Base-by-base conservation (phyloP, 2,329 filamentous ascomycete genomes). In the Aspergillus costaricaensis region DNA sequence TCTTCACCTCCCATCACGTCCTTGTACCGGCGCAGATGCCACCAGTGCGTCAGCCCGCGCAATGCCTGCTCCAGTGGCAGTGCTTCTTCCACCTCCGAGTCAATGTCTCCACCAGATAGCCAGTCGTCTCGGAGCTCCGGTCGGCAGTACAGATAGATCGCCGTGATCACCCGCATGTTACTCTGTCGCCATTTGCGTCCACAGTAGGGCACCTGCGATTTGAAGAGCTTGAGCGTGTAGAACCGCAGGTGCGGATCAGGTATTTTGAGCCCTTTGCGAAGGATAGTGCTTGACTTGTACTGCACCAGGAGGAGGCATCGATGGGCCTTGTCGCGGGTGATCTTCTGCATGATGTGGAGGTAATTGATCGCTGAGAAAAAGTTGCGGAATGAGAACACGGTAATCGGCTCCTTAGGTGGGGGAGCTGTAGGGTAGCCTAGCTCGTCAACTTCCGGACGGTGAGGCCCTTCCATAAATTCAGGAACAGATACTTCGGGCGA, bases 161-260 rank as follows among this genome's bases (percentile, higher is more conserved):
- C 92, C 0, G 95, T 99, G 72, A 99, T 99, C 71, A 98, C 93
- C 58, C 94, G 91, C 95, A 99, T 99, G 77, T 99, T 98, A 68
- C 88, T 88, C 79, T 98, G 95, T 14, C 95, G 88, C 95, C 95
- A 99, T 80, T 99, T 99, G 47, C 95, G 89, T 21, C 95, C 94
- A 76, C 94, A 98, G 81, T 96, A 99, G 1, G 95, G 95, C 4
- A 99, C 95, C 77, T 99, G 95, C 62, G 92, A 95, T 78, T 99
- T 99, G 87, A 98, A 98, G 0, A 99, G 85, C 78, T 99, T 99
- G 68, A 99, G 86, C 0, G 95, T 96, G 80, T 98, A 98, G 47
- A 96, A 87, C 5, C 95, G 88, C 43, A 99, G 83, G 70, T 92
- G 86, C 2, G 88, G 89, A 71, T 99, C 92, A 0, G 94, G 94